Evolutionary conservation across 352 stramenopile species (phyloP).

Genomic region (Blastocystis sp.): DNA sequence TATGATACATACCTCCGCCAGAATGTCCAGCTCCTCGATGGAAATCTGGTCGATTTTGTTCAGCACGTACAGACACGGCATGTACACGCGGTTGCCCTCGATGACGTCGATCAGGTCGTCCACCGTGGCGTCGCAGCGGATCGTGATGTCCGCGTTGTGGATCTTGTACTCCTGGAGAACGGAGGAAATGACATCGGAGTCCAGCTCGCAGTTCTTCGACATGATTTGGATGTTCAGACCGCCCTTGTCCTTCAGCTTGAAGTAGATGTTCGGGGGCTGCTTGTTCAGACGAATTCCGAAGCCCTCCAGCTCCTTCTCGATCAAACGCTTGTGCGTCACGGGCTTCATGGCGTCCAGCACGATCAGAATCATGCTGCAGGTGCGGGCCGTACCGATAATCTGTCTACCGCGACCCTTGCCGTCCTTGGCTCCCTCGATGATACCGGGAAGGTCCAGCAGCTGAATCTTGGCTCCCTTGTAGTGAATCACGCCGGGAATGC

Average conservation of each 20-base stretch:
- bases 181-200: conserved; percentile 86
- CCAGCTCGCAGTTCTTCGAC: conserved; percentile 75
- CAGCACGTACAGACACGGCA: conserved; percentile 94
- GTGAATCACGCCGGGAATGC: conserved; percentile 93
- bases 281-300: conserved; percentile 98
- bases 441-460: conserved; percentile 84
- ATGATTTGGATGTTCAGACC: conserved; percentile 93
- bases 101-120: conserved; percentile 99
- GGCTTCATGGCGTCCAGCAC: conserved; percentile 93
- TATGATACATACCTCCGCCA: conserved; percentile 76
- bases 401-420: conserved; percentile 91
- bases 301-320: conserved; percentile 94
- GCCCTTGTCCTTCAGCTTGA: conserved; percentile 92
- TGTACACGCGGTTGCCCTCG: conserved; percentile 95
- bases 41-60: conserved; percentile 99
- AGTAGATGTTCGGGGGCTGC: conserved; percentile 89
- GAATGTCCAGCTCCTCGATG: conserved; percentile 96
- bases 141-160: conserved; percentile 90
- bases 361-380: conserved; percentile 96
- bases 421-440: conserved; percentile 97
- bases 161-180: conserved; percentile 98
- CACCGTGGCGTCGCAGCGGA: conserved; percentile 85
- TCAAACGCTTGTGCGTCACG: conserved; percentile 95
- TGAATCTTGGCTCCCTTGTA: conserved; percentile 87
- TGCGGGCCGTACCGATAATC: conserved; percentile 91